Base-by-base conservation (phyloP, 495 filamentous ascomycete genomes). In the Xylaria cubensis region DNA sequence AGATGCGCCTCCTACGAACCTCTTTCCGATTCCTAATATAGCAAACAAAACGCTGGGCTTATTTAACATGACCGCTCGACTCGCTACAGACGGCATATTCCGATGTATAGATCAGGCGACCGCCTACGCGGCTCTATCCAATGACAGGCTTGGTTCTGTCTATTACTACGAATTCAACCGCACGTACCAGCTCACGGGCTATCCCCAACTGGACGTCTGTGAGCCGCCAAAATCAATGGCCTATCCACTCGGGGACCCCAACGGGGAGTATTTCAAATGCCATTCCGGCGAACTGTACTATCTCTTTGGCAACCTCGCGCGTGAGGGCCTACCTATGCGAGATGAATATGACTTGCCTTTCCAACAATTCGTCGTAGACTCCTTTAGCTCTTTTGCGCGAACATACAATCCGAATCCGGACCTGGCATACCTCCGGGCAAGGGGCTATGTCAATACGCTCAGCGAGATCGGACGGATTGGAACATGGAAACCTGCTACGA, bases 81-180 rank as follows among this genome's bases (percentile, higher is more conserved):
- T 86, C 24, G 80, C 84, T 21, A 88, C 85, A 2, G 85, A 88
- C 74, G 81, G 77, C 39, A 78, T 83, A 42, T 87, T 88, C 78
- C 80, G 85, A n/a, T 88, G 86, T 74, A 73, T 84, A 26, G 81
- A 80, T 78, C 81, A 87, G 50, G 83, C 84, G 19, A 88, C 86
- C 13, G 82, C 81, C n/a, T 78, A 77, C 72, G 73, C 80, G 1
- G 81, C 73, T 24, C 62, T 81, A 36, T 6, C 66, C 19, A 76
- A 81, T 73, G 70, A 55, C 53, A 77, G 78, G 64, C 67, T 87
- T 75, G 72, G 70, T 66, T 32, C 72, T 13, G 17, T 73, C 65
- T 74, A 82, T 19, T 87, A 79, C 67, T 85, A 82, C 74, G 86
- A 88, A 73, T 87, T 88, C 74, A 83, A 88, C 75, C 76, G 86